A percentile compares a stretch with the other conserved stretches of the same genome.
Evolutionary conservation across 176 grass and related monocot species (phyloP).

Genomic region (Carex scoparia): DNA sequence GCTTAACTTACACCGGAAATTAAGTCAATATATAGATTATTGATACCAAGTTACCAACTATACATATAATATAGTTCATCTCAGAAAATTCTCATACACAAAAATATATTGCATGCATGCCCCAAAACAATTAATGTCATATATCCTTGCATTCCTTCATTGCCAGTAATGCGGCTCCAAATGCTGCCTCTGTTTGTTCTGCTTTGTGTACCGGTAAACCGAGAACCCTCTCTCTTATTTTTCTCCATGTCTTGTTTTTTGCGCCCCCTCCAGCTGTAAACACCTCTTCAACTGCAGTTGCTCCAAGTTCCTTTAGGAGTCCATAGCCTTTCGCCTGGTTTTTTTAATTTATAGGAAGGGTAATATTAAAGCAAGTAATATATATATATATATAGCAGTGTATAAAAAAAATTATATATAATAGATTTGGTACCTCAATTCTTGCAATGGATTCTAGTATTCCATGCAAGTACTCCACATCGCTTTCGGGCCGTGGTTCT

Average conservation of each 20-base stretch:
- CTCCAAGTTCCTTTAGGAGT: conserved; percentile 51
- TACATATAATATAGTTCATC: no score
- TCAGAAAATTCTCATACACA: no score
- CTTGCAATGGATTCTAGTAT: conserved; percentile 66
- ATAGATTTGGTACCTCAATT: conserved; percentile 42
- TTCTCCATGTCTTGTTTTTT: conserved; percentile 55
- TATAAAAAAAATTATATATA: neutral
- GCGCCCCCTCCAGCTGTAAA: conserved; percentile 67
- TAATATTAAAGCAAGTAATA: neutral
- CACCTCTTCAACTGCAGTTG: conserved; percentile 49
- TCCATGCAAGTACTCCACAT: conserved; percentile 49
- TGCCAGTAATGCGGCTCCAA: conserved; percentile 63
- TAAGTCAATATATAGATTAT: no score
- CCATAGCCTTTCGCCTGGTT: conserved; percentile 52
- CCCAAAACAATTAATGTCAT: no score
- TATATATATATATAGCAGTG: neutral
- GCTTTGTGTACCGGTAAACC: conserved; percentile 56
- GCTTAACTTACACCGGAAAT: no score
- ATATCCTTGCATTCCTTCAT: conserved; percentile 21
- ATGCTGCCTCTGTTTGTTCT: conserved; percentile 60
- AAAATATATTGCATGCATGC: no score
- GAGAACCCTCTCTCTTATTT: conserved; percentile 59
- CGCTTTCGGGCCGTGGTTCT: conserved; percentile 44
- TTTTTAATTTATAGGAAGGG: neutral
- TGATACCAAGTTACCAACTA: no score